Evolutionary conservation across 768 basidiomycete species (phyloP).

Genomic region (Asterophora parasitica): DNA sequence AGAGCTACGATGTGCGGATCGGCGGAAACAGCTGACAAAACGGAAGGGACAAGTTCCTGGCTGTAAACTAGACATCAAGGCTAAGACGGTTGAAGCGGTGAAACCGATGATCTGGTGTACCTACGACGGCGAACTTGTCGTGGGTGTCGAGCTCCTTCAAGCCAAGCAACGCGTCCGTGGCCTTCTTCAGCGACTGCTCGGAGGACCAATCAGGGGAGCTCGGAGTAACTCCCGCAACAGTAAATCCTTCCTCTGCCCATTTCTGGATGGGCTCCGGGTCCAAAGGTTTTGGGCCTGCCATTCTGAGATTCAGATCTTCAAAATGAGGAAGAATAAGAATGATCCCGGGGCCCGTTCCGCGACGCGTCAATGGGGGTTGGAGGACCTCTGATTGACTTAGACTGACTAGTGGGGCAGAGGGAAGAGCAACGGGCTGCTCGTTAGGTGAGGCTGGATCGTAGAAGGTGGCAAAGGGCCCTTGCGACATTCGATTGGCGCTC

Average conservation of each 20-base stretch:
- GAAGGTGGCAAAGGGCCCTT: slow-evolving; percentile 17
- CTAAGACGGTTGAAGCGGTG: neutral
- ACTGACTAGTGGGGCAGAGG: slow-evolving; percentile 32
- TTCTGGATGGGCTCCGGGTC: slow-evolving; percentile 47
- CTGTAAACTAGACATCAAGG: slow-evolving; percentile 30
- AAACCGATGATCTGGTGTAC: slow-evolving; percentile 18
- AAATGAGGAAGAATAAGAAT: slow-evolving; percentile 36
- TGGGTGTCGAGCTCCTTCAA: slow-evolving; percentile 35
- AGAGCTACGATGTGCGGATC: slow-evolving; percentile 33
- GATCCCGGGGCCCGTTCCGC: slow-evolving; percentile 44
- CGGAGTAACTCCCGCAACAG: slow-evolving; percentile 34
- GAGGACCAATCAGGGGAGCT: slow-evolving; percentile 19
- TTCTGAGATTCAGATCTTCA: slow-evolving; percentile 20
- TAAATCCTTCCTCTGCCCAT: slow-evolving; percentile 54
- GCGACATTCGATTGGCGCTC: neutral
- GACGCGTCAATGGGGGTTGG: slow-evolving; percentile 45
- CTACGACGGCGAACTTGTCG: slow-evolving; percentile 41
- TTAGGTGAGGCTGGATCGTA: slow-evolving; percentile 36
- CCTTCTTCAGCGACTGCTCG: slow-evolving; percentile 25
- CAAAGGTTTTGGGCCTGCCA: slow-evolving; percentile 25
- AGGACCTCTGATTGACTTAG: slow-evolving; percentile 29
- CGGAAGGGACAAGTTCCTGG: slow-evolving; percentile 19
- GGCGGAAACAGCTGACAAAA: slow-evolving; percentile 23
- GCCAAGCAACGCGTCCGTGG: slow-evolving; percentile 30
- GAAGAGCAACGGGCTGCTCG: slow-evolving; percentile 38